Evolutionary conservation across 208 protist genomes (phyloP), one percentile per base, ranked within the genome.

Genomic region (Porcisia hertigi): DNA sequence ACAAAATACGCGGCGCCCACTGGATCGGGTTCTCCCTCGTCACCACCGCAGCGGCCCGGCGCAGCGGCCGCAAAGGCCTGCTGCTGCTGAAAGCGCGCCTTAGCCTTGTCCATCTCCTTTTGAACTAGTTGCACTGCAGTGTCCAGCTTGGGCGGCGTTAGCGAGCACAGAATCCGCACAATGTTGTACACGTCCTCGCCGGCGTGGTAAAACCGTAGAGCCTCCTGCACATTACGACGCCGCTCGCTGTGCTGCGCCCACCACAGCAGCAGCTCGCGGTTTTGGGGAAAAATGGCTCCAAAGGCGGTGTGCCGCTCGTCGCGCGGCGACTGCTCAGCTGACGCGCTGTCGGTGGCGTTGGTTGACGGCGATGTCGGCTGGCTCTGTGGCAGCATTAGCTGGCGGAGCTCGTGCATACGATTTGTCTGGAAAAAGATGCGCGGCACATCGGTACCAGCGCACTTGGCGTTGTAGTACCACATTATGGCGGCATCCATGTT

Each of bases 171-270:
- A 23, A 99, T 66, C n/a, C 98, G 88, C 60, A 99, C 97, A 20
- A 91, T 70, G 77, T 96, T 92, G 77, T 94, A 93, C 41, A 88
- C 82, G 82, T 98, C 98, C 25, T 96, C 88, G 47, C 92, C 92
- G 67, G 86, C 71, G 67, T 92, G 74, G 85, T 99, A 99, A 73
- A 94, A 98, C 69, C 81, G 79, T 1, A 99, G 79, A n/a, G 98
- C 96, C 69, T 98, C 90, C 36, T 91, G 86, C 64, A 93, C 83
- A 65, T 95, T 89, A 36, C 77, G 84, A 57, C 91, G 89, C 9
- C 94, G 87, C 87, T 99, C 98, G 83, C 83, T 89, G 84, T 98
- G 96, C 70, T 96, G 80, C 3, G 94, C 98, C 92, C 92, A 98
- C 98, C 98, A 99, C 47, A 89, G 75, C 52, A 97, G 72, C 62